Base-by-base conservation (phyloP, 2,329 filamentous ascomycete genomes). In the Alternaria burnsii region DNA sequence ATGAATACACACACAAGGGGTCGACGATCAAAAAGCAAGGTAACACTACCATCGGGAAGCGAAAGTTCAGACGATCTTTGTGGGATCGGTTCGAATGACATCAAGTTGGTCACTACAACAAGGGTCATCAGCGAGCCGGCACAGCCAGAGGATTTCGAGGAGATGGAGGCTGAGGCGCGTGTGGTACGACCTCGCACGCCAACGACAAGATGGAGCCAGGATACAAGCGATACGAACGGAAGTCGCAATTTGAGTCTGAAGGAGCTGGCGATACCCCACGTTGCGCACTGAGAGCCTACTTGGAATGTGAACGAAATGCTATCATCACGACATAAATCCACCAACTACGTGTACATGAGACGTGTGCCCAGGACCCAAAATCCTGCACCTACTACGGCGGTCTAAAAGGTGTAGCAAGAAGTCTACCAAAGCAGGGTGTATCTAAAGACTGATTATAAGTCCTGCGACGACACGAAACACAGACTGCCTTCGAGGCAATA, bases 41-140 rank as follows among this genome's bases (percentile, higher is more conserved):
- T 71, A 4, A 67, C 68, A 4, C 52, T 74, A 1, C 58, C 63
- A 0, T 66, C 67, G 0, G 48, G 62, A 8, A 70, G 55, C 36
- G 71, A 73, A 10, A 75, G 71, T 42, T 57, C 65, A 4, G 71
- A 74, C 22, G 72, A 77, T 55, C 52, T 78, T 0, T 74, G 66
- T 43, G 58, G 58, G 5, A 56, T 61, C 2, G 53, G 63, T 10
- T 62, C 52, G 10, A 73, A 69, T 16, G 74, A 78, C 11, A 78
- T 78, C 58, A 78, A 75, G 61, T 55, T 76, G 3, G 73, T 77
- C 3, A 77, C 71, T 20, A 78, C 75, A 8, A 78, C 75, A 4
- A 66, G 72, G 18, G 70, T 78, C 4, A 66, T 64, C 4, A 76
- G 69, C 50, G 76, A 78, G 36, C 75, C 73, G 2, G 75, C 75